Evolutionary conservation across 208 protist genomes (phyloP).

Genomic region (Leishmania martiniquensis): DNA sequence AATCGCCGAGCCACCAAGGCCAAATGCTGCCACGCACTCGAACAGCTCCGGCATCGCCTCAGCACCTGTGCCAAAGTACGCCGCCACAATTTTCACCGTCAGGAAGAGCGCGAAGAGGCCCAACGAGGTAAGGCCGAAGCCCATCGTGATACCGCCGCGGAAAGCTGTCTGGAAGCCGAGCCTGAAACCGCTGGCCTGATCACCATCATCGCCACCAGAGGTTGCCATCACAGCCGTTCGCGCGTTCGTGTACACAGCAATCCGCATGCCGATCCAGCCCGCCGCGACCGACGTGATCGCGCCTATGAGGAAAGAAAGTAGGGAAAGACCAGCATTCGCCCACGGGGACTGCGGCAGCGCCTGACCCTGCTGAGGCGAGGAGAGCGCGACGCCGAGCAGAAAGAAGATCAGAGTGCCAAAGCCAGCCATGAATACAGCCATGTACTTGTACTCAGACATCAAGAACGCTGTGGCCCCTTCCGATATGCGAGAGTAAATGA

Average conservation of each 20-base stretch:
- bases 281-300: conserved; percentile 79
- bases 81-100: conserved; percentile 60
- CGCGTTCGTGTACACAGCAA: conserved; percentile 90
- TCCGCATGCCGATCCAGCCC: conserved; percentile 91
- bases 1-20: conserved; percentile 95
- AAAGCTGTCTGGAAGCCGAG: conserved; percentile 86
- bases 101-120: conserved; percentile 81
- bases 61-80: conserved; percentile 60
- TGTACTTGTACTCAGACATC: conserved; percentile 86
- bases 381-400: conserved; percentile 72
- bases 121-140: conserved; percentile 86
- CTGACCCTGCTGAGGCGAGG: conserved; percentile 41
- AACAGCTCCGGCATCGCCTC: conserved; percentile 61
- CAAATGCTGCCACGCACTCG: conserved; percentile 93
- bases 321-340: conserved; percentile 63
- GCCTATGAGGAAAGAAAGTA: conserved; percentile 76
- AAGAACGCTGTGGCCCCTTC: conserved; percentile 85
- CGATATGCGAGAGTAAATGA: conserved; percentile 80
- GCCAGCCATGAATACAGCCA: conserved; percentile 78
- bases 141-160: conserved; percentile 90
- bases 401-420: conserved; percentile 80
- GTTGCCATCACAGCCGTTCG: conserved; percentile 86
- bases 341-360: conserved; percentile 41
- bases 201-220: conserved; percentile 53
- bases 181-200: conserved; percentile 52